Evolutionary conservation across 805 yeast genomes (phyloP), one percentile per base, ranked within the genome.

Genomic region (Saturnispora ahearnii): DNA sequence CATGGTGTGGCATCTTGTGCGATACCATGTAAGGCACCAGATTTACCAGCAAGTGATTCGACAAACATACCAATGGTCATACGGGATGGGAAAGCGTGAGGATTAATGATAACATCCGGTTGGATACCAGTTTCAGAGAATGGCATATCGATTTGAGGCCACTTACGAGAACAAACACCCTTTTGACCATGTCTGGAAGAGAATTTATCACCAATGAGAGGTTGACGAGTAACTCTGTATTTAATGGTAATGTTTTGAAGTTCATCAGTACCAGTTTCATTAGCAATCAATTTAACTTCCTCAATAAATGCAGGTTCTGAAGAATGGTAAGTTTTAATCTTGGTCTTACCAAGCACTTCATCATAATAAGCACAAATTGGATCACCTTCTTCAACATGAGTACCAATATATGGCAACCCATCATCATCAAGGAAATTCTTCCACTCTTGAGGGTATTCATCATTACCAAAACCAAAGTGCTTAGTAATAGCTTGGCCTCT

Each of bases 61-160:
- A 93, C 97, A 70, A 93, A 93, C 98, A 93, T 93, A 73, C 99
- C 99, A 69, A 93, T 91, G 11, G 99, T 93, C 99, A 93, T 93
- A 75, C 99, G 93, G 45, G 98, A 91, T 59, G 99, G 99, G 91
- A 91, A 93, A 57, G 98, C 99, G 67, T 91, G 99, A 3, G 99
- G 99, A 67, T 93, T 93, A 63, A 93, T 93, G 63, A 93, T 93
- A 59, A 93, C 85, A 70, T 93, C 99, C 2, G 99, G 99, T 67
- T 87, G 96, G 54, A 93, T 91, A 61, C 99, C 99, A 32, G 87
- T 74, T 71, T 93, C 99, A 57, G 88, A 79, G 73, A 93, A 93
- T 49, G 99, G 99, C 96, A 93, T 82, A 67, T 93, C 98, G 55
- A 87, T 74, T 47, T 88, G 83, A 31, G 98, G 99, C 96, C 97